Evolutionary conservation across 2,329 filamentous ascomycete genomes (phyloP), one percentile per base, ranked within the genome.

Genomic region (Trichoderma sp.): DNA sequence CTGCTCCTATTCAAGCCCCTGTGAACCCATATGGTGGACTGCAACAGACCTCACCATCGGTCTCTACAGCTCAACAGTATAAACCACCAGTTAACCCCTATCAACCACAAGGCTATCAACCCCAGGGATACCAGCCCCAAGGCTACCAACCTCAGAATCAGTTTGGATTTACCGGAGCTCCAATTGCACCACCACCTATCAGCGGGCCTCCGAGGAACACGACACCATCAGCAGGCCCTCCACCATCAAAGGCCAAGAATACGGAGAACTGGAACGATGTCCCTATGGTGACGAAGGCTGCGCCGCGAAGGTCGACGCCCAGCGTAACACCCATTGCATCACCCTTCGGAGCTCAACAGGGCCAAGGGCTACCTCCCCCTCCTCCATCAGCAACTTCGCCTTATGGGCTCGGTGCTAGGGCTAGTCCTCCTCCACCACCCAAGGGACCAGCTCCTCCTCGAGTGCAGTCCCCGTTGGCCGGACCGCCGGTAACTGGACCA

Each of bases 211-310:
- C 78, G 71, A 91, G 93, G 77, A 91, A 90, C 76, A 88, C 90
- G 31, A 92, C 91, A 45, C 89, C 92, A n/a, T 93, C 94, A 16
- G 93, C 94, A 14, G 88, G 89, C 29, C 88, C 91, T 56, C 92
- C 95, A 27, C 91, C 94, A 21, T 91, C 94, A 11, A 91, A 91
- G 81, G 87, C 90, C 75, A 92, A 92, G 81, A 93, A 93, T 78
- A 92, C 92, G 77, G 91, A 92, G 33, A 93, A 94, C 79, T 99
- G 97, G 97, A 99, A 99, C 80, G 97, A 99, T 83, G 93, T 97
- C 69, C 97, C 97, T 1, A 90, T 98, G 80, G 93, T 98, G 63
- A 89, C 91, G 63, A 94, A 96, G 86, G 86, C 89, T 73, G 89
- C 93, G n/a, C 89, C 90, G 16, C 91, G 95, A 78, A 91, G 93